Base-by-base conservation (phyloP, 306 rosid genomes). In the Sindora glabra region DNA sequence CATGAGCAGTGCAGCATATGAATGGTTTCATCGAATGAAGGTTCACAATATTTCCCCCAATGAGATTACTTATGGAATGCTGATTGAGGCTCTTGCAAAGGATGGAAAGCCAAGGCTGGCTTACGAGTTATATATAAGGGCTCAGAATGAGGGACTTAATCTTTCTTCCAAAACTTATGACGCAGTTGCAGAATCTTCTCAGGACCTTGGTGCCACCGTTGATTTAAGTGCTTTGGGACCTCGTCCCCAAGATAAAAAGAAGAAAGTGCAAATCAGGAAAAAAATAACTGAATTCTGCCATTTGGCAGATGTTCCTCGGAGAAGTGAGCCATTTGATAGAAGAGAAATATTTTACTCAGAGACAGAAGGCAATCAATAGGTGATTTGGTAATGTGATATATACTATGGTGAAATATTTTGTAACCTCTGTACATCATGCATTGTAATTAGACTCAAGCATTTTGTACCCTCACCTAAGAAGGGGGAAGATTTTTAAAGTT, bases 21-120 rank as follows among this genome's bases (percentile, higher is more conserved):
- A 84, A 74, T 94, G 99, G 97, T 94, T 94, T 84, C 86, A 86
- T 64, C 72, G 84, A 24, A 80, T 94, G 94, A 82, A 82, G 73
- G 89, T 73, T 79, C 77, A 79, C 68, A 80, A 71, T 51, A 77
- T 86, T 48, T n/a, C 83, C 44, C 95, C 94, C 3, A 73, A 89
- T 33, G 85, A 84, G 72, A 83, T 82, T 21, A 84, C 83, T 33
- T 89, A 86, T 16, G 97, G 82, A 67, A 80, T 89, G 87, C 68
- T 94, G 78, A 86, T 94, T 27, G 94, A 80, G 73, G 97, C 89
- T 54, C 90, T 94, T 45, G 83, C 96, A 8, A 82, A 84, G 48
- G 97, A 89, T 68, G 84, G 85, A 24, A 94, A 94, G 49, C 94
- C 96, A 24, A 86, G 80, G 84, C 79, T 92, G 56, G 95, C 96